These are phyloP conservation scores for Ceratocystis alfenasii DNA, from an alignment of 2,329 filamentous ascomycete species.

Conservation along the genomic window DNA sequence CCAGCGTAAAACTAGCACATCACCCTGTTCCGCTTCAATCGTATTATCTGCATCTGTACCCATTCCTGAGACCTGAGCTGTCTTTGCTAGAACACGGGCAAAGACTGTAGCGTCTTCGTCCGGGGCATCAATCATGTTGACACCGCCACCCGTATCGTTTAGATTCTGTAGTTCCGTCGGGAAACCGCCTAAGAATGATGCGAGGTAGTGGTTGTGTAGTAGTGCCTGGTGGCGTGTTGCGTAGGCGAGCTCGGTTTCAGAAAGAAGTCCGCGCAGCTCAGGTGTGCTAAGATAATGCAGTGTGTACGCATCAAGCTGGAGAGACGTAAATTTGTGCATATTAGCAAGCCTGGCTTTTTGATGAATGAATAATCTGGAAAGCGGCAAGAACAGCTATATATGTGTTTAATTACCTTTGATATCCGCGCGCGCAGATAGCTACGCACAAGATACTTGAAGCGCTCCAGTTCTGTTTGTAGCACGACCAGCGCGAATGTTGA, in stretches of 20 bases:
- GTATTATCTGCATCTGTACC: constrained; percentile 53
- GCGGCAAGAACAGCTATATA: background rate
- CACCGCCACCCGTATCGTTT: constrained; percentile 72
- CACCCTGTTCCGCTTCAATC: constrained; percentile 46
- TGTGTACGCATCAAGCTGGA: constrained; percentile 62
- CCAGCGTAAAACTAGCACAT: constrained; percentile 59
- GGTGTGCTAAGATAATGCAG: constrained; percentile 57
- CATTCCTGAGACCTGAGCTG: constrained; percentile 41
- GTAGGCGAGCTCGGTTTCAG: constrained; percentile 66
- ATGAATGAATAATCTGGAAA: background rate
- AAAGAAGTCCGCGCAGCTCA: constrained; percentile 50
- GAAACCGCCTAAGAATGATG: constrained; percentile 74
- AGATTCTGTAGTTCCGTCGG: constrained; percentile 67
- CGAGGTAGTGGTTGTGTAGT: constrained; percentile 70
- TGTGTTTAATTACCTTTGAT: constrained; percentile 51
- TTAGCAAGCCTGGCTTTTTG: background rate
- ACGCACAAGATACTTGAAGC: constrained; percentile 82
- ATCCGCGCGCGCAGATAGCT: constrained; percentile 75
- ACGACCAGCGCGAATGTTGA: constrained; percentile 90
- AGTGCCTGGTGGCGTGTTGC: constrained; percentile 74
- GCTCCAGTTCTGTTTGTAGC: constrained; percentile 88
- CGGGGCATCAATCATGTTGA: constrained; percentile 83
- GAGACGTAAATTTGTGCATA: too few relatives aligned
- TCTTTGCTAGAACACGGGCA: constrained; percentile 55
- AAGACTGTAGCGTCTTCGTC: constrained; percentile 79